Percentiles rank a stretch among this genome's conserved stretches.
Conservation (phyloP, 208 protist genomes). For the Acanthamoeba healyi region DNA sequence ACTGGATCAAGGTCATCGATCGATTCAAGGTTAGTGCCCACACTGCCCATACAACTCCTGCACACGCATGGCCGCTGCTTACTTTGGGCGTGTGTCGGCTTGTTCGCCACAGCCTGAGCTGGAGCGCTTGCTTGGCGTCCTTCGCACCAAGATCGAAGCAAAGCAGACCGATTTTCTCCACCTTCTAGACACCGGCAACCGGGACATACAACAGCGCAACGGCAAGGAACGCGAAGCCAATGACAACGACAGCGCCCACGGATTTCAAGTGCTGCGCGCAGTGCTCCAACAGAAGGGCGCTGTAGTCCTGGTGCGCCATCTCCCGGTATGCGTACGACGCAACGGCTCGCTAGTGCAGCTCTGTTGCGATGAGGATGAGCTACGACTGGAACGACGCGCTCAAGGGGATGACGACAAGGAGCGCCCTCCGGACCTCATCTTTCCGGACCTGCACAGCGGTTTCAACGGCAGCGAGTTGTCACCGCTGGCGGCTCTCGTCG, state of each 20-base stretch:
- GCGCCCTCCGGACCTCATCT: not conserved
- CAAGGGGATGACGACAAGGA: not conserved
- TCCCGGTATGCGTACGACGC: not conserved
- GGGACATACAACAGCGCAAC: no score
- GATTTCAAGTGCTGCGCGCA: not conserved
- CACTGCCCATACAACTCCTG: no score
- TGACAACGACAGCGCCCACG: not conserved
- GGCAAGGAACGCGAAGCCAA: no score
- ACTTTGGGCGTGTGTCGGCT: no score
- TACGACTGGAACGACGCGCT: not conserved
- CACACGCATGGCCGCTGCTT: no score
- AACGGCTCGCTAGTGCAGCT: not conserved
- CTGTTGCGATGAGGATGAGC: conserved; percentile 3
- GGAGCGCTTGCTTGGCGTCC: not conserved
- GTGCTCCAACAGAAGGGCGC: not conserved
- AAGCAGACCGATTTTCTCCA: not conserved
- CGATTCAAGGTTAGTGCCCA: not conserved
- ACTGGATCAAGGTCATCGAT: not conserved
- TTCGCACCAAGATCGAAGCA: not conserved
- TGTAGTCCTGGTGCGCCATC: not conserved
- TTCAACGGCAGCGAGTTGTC: not conserved
- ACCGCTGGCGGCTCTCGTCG: not conserved
- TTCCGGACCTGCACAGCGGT: not conserved
- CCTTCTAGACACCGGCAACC: no score
- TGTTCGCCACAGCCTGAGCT: not conserved